Conservation (phyloP, 1,284 basidiomycete species). For the Amanita bisporigera region DNA sequence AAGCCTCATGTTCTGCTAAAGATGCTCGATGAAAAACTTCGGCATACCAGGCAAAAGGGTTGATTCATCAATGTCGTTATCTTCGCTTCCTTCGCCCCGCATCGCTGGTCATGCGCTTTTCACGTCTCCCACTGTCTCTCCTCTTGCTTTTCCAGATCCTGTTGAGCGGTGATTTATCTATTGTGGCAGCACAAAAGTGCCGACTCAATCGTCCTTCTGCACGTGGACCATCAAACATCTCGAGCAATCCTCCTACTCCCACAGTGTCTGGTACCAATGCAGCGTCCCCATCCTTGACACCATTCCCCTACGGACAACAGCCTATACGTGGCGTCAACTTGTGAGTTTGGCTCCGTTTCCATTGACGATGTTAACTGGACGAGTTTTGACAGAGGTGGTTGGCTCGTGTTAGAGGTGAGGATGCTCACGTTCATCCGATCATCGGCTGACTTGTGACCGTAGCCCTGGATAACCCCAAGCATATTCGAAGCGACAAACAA, state of each 20-base stretch:
- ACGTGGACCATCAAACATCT: neutral
- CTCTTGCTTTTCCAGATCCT: slow-evolving; percentile 3
- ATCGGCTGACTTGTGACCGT: slow-evolving; percentile 8
- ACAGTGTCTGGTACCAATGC: neutral
- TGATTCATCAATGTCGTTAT: neutral
- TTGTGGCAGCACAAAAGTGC: slow-evolving; percentile 6
- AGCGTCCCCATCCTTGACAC: neutral
- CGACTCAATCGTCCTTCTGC: neutral
- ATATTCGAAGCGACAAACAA: slow-evolving; percentile 70
- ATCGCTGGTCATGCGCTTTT: neutral
- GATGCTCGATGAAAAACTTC: neutral
- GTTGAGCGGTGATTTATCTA: neutral
- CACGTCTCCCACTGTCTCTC: neutral
- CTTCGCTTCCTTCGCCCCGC: neutral
- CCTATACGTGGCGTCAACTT: slow-evolving; percentile 68
- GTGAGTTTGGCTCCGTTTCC: slow-evolving; percentile 45
- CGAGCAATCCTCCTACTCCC: neutral
- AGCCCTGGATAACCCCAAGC: slow-evolving; percentile 81
- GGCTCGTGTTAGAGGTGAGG: slow-evolving; percentile 66
- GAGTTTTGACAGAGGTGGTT: slow-evolving; percentile 55
- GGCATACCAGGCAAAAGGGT: neutral
- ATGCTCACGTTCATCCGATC: neutral
- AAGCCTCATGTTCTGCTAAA: slow-evolving; percentile 5
- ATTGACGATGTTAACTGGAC: neutral
- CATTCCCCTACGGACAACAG: slow-evolving; percentile 58